Evolutionary conservation across 495 filamentous ascomycete genomes (phyloP).

Genomic region (Aspergillus egyptiacus): DNA sequence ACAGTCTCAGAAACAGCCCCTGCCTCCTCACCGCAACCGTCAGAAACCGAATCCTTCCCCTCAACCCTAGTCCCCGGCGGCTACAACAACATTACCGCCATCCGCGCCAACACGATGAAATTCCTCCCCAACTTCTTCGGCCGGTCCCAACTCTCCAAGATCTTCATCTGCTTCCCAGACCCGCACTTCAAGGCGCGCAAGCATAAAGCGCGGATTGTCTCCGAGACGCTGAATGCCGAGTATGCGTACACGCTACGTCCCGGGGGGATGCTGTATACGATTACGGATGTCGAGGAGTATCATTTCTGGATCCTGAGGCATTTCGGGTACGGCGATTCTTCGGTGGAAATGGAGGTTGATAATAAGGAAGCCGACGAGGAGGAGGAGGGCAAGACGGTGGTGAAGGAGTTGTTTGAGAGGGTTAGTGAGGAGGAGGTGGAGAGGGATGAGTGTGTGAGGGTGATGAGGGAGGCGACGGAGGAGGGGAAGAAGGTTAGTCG

Average conservation of each 20-base stretch:
- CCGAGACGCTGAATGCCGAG: conserved; percentile 78
- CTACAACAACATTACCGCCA: conserved; percentile 80
- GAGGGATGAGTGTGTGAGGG: conserved; percentile 64
- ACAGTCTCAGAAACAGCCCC: neutral
- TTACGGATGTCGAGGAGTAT: conserved; percentile 93
- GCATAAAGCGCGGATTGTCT: conserved; percentile 92
- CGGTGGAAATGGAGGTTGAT: conserved; percentile 23
- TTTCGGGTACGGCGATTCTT: conserved; percentile 48
- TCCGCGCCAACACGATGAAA: conserved; percentile 96
- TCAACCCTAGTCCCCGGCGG: conserved; percentile 29
- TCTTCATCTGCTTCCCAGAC: conserved; percentile 98
- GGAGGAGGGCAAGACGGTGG: conserved; percentile 22
- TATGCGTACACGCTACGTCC: conserved; percentile 85
- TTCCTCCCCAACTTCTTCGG: conserved; percentile 94
- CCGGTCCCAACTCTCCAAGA: conserved; percentile 66
- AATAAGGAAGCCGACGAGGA: conserved; percentile 23
- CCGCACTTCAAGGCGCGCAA: conserved; percentile 97
- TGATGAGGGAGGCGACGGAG: conserved; percentile 86
- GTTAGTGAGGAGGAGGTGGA: conserved; percentile 59
- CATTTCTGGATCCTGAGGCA: conserved; percentile 87
- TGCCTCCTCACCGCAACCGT: neutral
- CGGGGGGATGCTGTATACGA: conserved; percentile 85
- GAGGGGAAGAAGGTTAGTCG: conserved; percentile 95
- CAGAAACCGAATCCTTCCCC: neutral
- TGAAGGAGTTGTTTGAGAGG: conserved; percentile 50